phyloP scores from a whole-genome alignment of 2,329 filamentous ascomycete genomes.

The Taxawa tesnikishii region DNA sequence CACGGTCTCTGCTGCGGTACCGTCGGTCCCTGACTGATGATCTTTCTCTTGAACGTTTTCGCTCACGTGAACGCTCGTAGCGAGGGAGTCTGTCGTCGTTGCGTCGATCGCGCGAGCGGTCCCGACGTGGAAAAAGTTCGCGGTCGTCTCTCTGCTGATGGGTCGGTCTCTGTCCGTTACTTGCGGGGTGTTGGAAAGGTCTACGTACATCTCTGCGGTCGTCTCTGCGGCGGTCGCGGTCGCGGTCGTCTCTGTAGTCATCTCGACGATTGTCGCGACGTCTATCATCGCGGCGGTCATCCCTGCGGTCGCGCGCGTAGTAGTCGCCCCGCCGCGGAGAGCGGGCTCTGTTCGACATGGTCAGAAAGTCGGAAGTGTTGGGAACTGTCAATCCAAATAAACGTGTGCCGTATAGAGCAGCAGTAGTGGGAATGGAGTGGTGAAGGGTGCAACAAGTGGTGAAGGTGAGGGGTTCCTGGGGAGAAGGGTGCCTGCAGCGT shows the following conservation, averaged over 20 bases:
- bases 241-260: conserved; percentile 12
- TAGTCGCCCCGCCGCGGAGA: conserved; percentile 5
- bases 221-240: conserved; percentile 9
- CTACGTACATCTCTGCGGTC: conserved; percentile 5
- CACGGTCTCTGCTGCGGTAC: conserved; percentile 49
- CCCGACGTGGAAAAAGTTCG: conserved; percentile 50
- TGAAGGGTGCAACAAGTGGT: background rate
- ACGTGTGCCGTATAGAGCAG: too few species aligned
- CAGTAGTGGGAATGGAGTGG: conserved; percentile 6
- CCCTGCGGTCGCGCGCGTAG: conserved; percentile 1
- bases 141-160: conserved; percentile 36
- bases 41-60: conserved; percentile 50
- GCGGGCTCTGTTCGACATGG: conserved; percentile 6
- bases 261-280: conserved; percentile 10
- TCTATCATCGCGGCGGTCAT: conserved; percentile 2
- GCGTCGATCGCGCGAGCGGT: conserved; percentile 43
- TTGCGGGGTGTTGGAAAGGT: conserved; percentile 40
- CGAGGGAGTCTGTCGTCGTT: conserved; percentile 27
- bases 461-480: background rate
- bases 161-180: conserved; percentile 47
- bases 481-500: background rate
- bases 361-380: conserved; percentile 12
- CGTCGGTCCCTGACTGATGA: conserved; percentile 24
- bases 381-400: too few species aligned
- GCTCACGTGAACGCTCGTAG: conserved; percentile 52